Evolutionary conservation across 1,284 basidiomycete genomes (phyloP), one percentile per base, ranked within the genome.

Genomic region (Cerrena zonata): DNA sequence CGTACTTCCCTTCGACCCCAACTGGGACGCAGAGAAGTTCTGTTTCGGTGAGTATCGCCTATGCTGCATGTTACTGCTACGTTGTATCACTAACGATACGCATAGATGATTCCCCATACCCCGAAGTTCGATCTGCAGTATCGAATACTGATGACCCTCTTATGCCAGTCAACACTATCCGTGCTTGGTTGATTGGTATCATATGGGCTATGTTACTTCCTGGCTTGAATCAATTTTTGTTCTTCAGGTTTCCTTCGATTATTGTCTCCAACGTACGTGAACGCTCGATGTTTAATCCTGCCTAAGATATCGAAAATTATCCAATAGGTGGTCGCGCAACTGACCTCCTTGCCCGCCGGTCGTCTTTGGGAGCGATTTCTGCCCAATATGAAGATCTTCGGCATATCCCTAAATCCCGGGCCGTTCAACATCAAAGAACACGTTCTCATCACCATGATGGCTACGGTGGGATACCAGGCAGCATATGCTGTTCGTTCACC

Each of bases 401-500:
- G 63, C 19, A 36, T 61, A 0, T 53, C 70, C 3, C 62, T 87
- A 25, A 88, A 88, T 59, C 85, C 85, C 2, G 85, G 85, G 34
- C 84, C 82, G 0, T 88, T 88, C 65, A 73, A 72, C 2, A 77
- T 87, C 63, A 88, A 88, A 63, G 84, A 86, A 58, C 84, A 86
- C 61, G 83, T 82, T 2, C 64, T 80, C 45, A 67, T 73, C 52
- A 80, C 86, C 4, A 86, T 94, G 66, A 94, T 94, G 88, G 84
- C 87, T 4, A 72, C 82, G 51, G 84, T 89, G 13, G 80, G 80
- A 18, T 61, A 74, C 12, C 61, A 66, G 11, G 79, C 78, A 26
- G 84, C 84, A 2, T 87, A 86, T 61, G 80, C 80, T 36, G 67
- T 68, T 45, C 45, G 62, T 56, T 5, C 18, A 10, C 41, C n/a